A percentile compares a stretch with the other conserved stretches of the same genome.
phyloP scores from a whole-genome alignment of 306 rosid species.

The Cotoneaster glaucophyllus region DNA sequence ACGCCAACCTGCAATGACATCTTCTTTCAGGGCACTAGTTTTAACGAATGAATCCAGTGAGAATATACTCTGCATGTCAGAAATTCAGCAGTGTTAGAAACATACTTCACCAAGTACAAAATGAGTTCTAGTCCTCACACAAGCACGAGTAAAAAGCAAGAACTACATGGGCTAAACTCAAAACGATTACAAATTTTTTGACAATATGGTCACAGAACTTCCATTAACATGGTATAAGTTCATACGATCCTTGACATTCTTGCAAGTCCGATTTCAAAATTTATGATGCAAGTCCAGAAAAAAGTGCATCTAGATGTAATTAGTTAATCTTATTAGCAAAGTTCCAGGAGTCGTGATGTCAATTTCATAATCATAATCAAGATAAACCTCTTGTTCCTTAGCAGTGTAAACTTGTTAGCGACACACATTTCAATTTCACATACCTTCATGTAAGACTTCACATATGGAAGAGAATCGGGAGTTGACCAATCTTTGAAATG shows the following conservation, averaged over 20 bases:
- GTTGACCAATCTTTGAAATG: conserved; percentile 75
- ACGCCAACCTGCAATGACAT: conserved; percentile 94
- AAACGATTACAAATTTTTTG: background rate
- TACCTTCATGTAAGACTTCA: conserved; percentile 71
- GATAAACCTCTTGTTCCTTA: background rate
- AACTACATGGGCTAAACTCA: background rate
- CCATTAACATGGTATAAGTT: background rate
- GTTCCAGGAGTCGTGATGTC: background rate
- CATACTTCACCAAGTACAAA: background rate
- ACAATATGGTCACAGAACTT: background rate
- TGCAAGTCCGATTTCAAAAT: background rate
- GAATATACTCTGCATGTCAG: conserved; percentile 52
- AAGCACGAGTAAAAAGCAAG: background rate
- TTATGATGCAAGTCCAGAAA: background rate
- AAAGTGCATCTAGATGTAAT: background rate
- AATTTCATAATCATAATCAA: background rate
- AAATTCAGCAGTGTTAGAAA: conserved; percentile 19
- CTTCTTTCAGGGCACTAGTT: conserved; percentile 67
- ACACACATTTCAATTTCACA: background rate
- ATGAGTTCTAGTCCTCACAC: background rate
- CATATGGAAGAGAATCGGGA: conserved; percentile 66
- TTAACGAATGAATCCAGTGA: conserved; percentile 70
- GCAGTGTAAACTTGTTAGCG: background rate
- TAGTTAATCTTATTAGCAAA: background rate
- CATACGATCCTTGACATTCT: background rate